Conservation (phyloP, 495 filamentous ascomycete genomes). For the Penicillium flavigenum region DNA sequence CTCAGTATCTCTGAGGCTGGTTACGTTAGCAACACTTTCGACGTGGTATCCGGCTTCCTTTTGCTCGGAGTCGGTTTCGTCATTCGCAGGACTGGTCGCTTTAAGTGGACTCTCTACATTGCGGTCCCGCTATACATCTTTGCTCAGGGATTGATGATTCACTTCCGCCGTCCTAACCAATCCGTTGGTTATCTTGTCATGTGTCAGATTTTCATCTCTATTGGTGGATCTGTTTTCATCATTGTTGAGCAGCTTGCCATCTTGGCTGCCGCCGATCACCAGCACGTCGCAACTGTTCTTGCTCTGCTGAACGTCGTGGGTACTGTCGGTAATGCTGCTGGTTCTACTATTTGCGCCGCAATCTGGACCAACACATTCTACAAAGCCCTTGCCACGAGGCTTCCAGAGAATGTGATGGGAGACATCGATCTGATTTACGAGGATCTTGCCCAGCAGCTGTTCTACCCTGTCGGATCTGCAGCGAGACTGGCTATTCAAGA, state of each 20-base stretch:
- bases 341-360: slow-evolving; percentile 56
- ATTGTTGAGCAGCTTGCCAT: slow-evolving; percentile 64
- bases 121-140: slow-evolving; percentile 59
- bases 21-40: slow-evolving; percentile 51
- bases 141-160: slow-evolving; percentile 56
- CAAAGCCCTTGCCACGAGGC: slow-evolving; percentile 45
- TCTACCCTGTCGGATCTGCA: slow-evolving; percentile 50
- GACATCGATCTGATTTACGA: slow-evolving; percentile 53
- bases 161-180: slow-evolving; percentile 58
- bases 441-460: slow-evolving; percentile 45
- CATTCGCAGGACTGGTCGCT: slow-evolving; percentile 54
- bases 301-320: slow-evolving; percentile 61
- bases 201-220: slow-evolving; percentile 70
- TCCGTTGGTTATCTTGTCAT: slow-evolving; percentile 64
- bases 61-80: slow-evolving; percentile 46
- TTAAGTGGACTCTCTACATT: slow-evolving; percentile 54
- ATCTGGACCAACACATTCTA: slow-evolving; percentile 65
- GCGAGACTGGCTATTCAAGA: slow-evolving; percentile 50
- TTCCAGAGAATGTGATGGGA: slow-evolving; percentile 46
- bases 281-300: slow-evolving; percentile 63
- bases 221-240: slow-evolving; percentile 56
- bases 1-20: slow-evolving; percentile 52
- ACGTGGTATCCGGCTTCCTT: slow-evolving; percentile 47
- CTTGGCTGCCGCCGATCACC: slow-evolving; percentile 61
- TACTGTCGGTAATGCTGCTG: slow-evolving; percentile 62